A percentile compares a stretch with the other conserved stretches of the same genome.
Evolutionary conservation across 805 yeast genomes (phyloP).

Genomic region (Cyberlindnera galapagoensis): DNA sequence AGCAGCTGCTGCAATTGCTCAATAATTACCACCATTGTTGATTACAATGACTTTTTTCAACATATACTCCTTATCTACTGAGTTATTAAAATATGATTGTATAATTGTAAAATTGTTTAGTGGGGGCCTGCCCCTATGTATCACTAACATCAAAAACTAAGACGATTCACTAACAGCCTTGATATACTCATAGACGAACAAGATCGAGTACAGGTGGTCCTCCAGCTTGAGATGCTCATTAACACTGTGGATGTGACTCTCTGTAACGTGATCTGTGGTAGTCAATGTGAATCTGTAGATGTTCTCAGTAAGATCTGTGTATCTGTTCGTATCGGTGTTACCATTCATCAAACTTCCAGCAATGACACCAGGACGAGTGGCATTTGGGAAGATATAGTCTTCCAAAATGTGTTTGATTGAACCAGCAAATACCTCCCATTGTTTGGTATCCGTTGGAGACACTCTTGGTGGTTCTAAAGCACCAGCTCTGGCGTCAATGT

Average conservation of each 20-base stretch:
- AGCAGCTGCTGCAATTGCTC: too few species aligned
- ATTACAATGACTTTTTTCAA: too few species aligned
- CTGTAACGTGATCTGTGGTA: conserved; percentile 4
- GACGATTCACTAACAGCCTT: conserved; percentile 12
- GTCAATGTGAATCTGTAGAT: conserved; percentile 13
- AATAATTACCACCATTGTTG: too few species aligned
- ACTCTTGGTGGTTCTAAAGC: conserved; percentile 45
- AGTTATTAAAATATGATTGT: too few species aligned
- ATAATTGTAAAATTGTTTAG: too few species aligned
- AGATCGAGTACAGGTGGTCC: conserved; percentile 13
- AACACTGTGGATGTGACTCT: conserved; percentile 14
- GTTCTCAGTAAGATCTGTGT: conserved; percentile 15
- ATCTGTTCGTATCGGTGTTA: conserved; percentile 14
- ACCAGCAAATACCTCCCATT: conserved; percentile 54
- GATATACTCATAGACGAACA: conserved; percentile 16
- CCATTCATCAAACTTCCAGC: conserved; percentile 12
- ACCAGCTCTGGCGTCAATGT: conserved; percentile 22
- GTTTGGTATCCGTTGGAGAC: conserved; percentile 38
- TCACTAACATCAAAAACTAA: too few species aligned
- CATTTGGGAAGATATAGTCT: conserved; percentile 30
- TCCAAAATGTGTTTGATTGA: conserved; percentile 53
- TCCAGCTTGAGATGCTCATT: conserved; percentile 14
- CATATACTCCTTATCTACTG: too few species aligned
- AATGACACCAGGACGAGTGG: conserved; percentile 7
- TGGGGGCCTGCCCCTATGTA: too few species aligned